Conservation (phyloP, 2,329 filamentous ascomycete genomes). For the Colletotrichum kahawae region DNA sequence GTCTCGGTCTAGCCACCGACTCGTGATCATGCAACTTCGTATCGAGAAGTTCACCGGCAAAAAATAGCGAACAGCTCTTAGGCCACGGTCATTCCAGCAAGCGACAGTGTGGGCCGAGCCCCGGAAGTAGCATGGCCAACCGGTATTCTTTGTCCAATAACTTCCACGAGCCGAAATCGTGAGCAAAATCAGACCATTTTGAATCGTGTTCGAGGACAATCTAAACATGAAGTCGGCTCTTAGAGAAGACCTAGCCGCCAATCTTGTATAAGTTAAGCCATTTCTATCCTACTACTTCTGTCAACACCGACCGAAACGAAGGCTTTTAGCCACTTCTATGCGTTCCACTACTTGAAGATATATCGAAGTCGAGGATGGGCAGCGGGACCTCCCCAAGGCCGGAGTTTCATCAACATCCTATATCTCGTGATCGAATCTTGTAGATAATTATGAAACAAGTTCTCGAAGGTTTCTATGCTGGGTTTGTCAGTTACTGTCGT, state of each 20-base stretch:
- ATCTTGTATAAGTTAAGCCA: background rate
- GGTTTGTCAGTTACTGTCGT: background rate
- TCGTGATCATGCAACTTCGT: background rate
- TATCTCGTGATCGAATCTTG: background rate
- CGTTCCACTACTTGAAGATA: background rate
- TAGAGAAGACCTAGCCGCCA: background rate
- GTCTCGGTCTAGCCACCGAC: background rate
- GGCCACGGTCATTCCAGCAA: background rate
- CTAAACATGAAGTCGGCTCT: background rate
- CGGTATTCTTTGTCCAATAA: background rate
- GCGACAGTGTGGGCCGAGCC: background rate
- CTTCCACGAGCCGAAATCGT: background rate
- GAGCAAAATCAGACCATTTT: background rate
- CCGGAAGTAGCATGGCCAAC: background rate
- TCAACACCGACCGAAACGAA: background rate
- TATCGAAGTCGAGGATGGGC: background rate
- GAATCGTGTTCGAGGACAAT: background rate
- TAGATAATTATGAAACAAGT: background rate
- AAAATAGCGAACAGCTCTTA: background rate
- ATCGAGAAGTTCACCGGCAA: background rate
- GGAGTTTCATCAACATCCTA: background rate
- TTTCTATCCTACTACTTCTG: background rate
- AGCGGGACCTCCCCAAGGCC: background rate
- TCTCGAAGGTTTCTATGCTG: background rate
- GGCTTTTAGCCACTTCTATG: background rate